Conservation (phyloP, 768 basidiomycete species). For the Rhodotorula diobovata region DNA sequence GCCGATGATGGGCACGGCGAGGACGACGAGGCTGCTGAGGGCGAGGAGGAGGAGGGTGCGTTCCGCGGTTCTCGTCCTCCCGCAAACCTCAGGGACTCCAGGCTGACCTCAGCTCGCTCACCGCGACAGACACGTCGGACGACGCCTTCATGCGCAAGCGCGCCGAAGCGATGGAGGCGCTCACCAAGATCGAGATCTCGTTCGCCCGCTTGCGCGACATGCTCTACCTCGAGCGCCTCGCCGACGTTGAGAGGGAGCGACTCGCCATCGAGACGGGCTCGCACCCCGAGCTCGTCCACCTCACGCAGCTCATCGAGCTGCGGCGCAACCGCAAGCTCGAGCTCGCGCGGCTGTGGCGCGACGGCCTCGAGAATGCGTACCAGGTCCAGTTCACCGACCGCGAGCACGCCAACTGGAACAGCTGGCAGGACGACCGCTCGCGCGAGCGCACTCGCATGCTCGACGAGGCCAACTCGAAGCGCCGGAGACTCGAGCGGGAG, state of each 20-base stretch:
- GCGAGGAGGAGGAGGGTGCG: conserved; percentile 39
- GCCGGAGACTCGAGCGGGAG: conserved; percentile 77
- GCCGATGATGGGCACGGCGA: conserved; percentile 10
- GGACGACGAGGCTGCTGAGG: conserved; percentile 14
- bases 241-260: conserved; percentile 82
- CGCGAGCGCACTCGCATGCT: conserved; percentile 81
- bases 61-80: background rate
- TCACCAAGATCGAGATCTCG: conserved; percentile 86
- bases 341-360: conserved; percentile 68
- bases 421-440: conserved; percentile 79
- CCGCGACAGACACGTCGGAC: conserved; percentile 52
- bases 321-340: conserved; percentile 76
- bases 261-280: conserved; percentile 66
- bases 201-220: conserved; percentile 81
- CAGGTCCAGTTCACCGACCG: conserved; percentile 63
- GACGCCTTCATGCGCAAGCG: conserved; percentile 53
- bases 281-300: conserved; percentile 79
- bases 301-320: conserved; percentile 71
- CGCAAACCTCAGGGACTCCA: fast-evolving
- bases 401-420: conserved; percentile 75
- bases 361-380: conserved; percentile 63
- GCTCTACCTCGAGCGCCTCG: conserved; percentile 92
- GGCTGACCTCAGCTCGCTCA: background rate
- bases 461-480: conserved; percentile 79
- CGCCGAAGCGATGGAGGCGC: conserved; percentile 78